A percentile compares a stretch with the other conserved stretches of the same genome.
These are phyloP conservation scores for Pseudophaeomoniella oleicola DNA, from an alignment of 2,329 filamentous ascomycete species.

Conservation along the genomic window DNA sequence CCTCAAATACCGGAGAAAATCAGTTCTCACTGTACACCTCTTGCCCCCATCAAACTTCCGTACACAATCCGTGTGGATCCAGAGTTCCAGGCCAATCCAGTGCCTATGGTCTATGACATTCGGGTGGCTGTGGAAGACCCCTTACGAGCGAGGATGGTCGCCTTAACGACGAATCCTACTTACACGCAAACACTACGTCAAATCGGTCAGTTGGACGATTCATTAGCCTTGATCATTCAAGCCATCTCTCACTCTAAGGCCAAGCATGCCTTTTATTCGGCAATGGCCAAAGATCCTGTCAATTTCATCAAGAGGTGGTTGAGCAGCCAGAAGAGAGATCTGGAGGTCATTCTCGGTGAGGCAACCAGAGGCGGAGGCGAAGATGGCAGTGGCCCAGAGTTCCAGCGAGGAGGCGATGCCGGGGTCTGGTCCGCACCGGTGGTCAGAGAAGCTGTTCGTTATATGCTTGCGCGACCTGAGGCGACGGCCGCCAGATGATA, in stretches of 20 bases:
- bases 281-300: constrained; percentile 66
- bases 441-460: constrained; percentile 46
- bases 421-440: constrained; percentile 49
- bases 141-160: constrained; percentile 50
- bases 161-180: constrained; percentile 53
- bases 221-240: constrained; percentile 69
- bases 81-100: constrained; percentile 56
- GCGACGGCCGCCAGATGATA: constrained; percentile 7
- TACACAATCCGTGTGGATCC: constrained; percentile 93
- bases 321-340: constrained; percentile 76
- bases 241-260: constrained; percentile 73
- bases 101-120: constrained; percentile 80
- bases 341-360: constrained; percentile 79
- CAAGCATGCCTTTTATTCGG: constrained; percentile 75
- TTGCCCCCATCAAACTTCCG: constrained; percentile 67
- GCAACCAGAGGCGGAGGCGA: constrained; percentile 44
- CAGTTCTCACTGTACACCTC: constrained; percentile 59
- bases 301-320: constrained; percentile 79
- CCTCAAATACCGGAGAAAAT: constrained; percentile 73
- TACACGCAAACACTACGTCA: constrained; percentile 61
- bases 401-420: constrained; percentile 35
- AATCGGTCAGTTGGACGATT: constrained; percentile 66
- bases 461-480: constrained; percentile 41
- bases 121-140: constrained; percentile 75
- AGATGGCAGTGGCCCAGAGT: constrained; percentile 36